These are phyloP conservation scores for Syncephalastrum monosporum DNA, from an alignment of 371 early-diverging fungal genomes.

Conservation along the genomic window DNA sequence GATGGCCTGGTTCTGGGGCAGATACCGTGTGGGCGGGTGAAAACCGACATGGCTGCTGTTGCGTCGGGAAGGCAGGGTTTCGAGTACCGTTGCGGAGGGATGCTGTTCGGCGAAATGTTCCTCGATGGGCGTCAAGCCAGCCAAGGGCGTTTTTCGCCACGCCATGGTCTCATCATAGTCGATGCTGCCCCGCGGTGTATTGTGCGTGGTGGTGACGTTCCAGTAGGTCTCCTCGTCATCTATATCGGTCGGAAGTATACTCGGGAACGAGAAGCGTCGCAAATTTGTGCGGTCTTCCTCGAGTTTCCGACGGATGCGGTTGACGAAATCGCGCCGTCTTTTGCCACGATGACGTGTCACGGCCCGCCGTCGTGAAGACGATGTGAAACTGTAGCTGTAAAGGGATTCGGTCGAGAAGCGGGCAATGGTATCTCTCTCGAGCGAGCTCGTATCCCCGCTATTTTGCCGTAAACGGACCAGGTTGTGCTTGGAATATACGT, in stretches of 20 bases:
- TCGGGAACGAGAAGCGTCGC: constrained; percentile 36
- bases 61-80: constrained; percentile 9
- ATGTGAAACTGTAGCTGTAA: constrained; percentile 60
- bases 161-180: constrained; percentile 7
- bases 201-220: constrained; percentile 18
- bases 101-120: constrained; percentile 15
- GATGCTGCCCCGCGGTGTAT: constrained; percentile 16
- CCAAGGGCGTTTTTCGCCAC: neutral
- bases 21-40: constrained; percentile 63
- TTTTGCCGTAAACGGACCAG: no score
- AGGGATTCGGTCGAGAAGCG: constrained; percentile 55
- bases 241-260: constrained; percentile 14
- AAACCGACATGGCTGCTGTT: constrained; percentile 14
- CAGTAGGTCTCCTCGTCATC: constrained; percentile 28
- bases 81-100: constrained; percentile 28
- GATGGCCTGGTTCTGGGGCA: constrained; percentile 66
- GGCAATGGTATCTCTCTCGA: constrained; percentile 22
- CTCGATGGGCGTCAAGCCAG: no score
- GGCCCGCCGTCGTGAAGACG: constrained; percentile 37
- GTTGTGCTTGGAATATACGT: no score
- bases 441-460: neutral
- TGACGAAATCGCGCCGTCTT: constrained; percentile 55
- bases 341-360: constrained; percentile 26
- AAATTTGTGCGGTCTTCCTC: constrained; percentile 33
- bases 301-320: constrained; percentile 50